phyloP scores from a whole-genome alignment of 1,284 basidiomycete species.

The Puccinia triticina region DNA sequence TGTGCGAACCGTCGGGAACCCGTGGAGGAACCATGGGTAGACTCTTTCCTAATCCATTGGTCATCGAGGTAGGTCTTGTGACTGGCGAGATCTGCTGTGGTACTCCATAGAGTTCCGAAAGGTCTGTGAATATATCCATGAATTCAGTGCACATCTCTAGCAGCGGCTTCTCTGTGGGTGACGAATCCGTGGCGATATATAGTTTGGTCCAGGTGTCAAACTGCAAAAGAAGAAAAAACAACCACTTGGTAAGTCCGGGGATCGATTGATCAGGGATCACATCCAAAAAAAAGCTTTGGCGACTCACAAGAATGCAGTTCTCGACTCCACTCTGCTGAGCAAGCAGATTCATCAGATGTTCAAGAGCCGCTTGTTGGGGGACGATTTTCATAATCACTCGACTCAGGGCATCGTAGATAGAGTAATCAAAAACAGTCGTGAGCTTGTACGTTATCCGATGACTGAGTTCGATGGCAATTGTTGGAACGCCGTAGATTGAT shows the following conservation, averaged over 20 bases:
- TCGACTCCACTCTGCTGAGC: conserved; percentile 63
- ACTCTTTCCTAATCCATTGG: conserved; percentile 17
- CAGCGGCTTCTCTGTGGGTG: conserved; percentile 84
- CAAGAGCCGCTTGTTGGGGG: conserved; percentile 68
- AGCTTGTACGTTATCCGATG: conserved; percentile 69
- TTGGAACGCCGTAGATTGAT: conserved; percentile 54
- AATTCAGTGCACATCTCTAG: conserved; percentile 90
- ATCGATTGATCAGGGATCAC: neutral
- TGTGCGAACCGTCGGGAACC: neutral
- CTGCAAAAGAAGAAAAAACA: conserved; percentile 85
- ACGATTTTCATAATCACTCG: conserved; percentile 73
- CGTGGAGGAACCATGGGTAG: neutral
- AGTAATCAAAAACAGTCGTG: conserved; percentile 86
- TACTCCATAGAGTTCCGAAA: conserved; percentile 72
- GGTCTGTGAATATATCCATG: conserved; percentile 80
- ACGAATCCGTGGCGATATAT: conserved; percentile 88
- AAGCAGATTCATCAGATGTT: conserved; percentile 78
- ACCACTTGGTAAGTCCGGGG: conserved; percentile 65
- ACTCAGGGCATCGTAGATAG: conserved; percentile 83
- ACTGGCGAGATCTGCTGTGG: conserved; percentile 46
- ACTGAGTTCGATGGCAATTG: conserved; percentile 53
- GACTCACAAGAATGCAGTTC: conserved; percentile 19
- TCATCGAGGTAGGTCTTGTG: conserved; percentile 28
- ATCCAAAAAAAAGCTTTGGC: neutral
- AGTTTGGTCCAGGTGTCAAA: conserved; percentile 85